Evolutionary conservation across 805 yeast species (phyloP).

Genomic region (Lipomyces lipofer): DNA sequence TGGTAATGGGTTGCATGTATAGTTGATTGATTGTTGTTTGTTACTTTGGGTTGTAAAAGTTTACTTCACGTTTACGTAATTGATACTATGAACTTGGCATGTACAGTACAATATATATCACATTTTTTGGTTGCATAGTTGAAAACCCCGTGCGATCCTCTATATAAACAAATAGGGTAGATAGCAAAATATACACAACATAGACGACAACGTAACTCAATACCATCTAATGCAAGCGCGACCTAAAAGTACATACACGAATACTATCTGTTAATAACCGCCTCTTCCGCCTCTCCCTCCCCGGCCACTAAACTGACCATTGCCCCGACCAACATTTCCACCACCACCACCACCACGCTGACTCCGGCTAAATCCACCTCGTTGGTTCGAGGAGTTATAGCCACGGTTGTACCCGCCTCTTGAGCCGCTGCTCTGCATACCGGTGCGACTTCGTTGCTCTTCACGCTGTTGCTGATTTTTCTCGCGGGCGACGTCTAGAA

Average conservation of each 20-base stretch:
- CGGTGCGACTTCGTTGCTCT: conserved; percentile 33
- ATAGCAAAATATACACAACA: too few relatives aligned
- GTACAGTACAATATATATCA: too few relatives aligned
- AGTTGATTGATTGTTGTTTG: too few relatives aligned
- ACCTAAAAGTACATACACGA: too few relatives aligned
- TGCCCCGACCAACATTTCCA: conserved; percentile 16
- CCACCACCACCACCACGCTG: conserved; percentile 23
- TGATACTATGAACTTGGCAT: too few relatives aligned
- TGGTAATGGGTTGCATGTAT: too few relatives aligned
- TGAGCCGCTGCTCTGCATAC: conserved; percentile 24
- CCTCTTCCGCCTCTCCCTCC: conserved; percentile 10
- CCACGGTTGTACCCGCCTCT: conserved; percentile 28
- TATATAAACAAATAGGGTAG: background rate
- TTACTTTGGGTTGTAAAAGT: too few relatives aligned
- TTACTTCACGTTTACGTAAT: too few relatives aligned
- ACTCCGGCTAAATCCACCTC: conserved; percentile 12
- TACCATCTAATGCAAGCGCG: too few relatives aligned
- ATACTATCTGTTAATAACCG: background rate
- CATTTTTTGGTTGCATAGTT: background rate
- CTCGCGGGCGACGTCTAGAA: conserved; percentile 43
- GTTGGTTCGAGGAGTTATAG: conserved; percentile 17
- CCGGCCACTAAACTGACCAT: conserved; percentile 6
- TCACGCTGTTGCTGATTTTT: conserved; percentile 41
- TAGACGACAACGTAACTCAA: too few relatives aligned
- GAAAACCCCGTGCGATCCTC: background rate